phyloP scores from a whole-genome alignment of 768 basidiomycete species.

The Russula emetica region DNA sequence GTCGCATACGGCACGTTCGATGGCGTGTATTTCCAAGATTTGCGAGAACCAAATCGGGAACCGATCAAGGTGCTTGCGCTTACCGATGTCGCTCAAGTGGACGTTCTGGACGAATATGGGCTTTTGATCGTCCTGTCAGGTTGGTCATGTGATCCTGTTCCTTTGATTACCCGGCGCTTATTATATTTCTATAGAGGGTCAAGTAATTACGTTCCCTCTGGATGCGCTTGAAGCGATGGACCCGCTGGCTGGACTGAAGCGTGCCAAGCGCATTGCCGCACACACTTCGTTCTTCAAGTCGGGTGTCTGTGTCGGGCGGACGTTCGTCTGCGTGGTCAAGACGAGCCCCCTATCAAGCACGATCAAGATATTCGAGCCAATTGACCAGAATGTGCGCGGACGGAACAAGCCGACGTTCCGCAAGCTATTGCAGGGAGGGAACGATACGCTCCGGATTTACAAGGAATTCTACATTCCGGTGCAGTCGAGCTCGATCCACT shows the following conservation, averaged over 20 bases:
- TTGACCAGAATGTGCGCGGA: slow-evolving; percentile 80
- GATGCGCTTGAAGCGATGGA: slow-evolving; percentile 89
- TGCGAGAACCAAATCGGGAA: slow-evolving; percentile 68
- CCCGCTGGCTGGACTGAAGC: slow-evolving; percentile 84
- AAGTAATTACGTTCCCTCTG: slow-evolving; percentile 93
- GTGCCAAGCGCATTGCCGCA: slow-evolving; percentile 91
- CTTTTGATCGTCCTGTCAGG: slow-evolving; percentile 98
- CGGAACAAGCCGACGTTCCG: slow-evolving; percentile 88
- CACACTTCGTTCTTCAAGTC: slow-evolving; percentile 99
- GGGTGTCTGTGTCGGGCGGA: slow-evolving; percentile 84
- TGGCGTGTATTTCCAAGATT: slow-evolving; percentile 91
- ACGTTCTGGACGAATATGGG: slow-evolving; percentile 94
- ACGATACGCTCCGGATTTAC: slow-evolving; percentile 89
- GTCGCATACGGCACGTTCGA: slow-evolving; percentile 98
- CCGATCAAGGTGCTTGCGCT: slow-evolving; percentile 88
- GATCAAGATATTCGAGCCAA: slow-evolving; percentile 95
- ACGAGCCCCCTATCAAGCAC: slow-evolving; percentile 92
- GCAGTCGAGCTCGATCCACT: slow-evolving; percentile 94
- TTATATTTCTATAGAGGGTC: slow-evolving; percentile 58
- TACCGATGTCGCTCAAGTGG: slow-evolving; percentile 89
- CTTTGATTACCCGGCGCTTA: neutral
- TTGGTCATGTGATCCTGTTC: slow-evolving; percentile 34
- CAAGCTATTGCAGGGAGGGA: slow-evolving; percentile 89
- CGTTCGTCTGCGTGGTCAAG: slow-evolving; percentile 96
- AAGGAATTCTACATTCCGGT: slow-evolving; percentile 99